Percentiles rank a stretch among this genome's conserved stretches.
Evolutionary conservation across 2,329 filamentous ascomycete species (phyloP).

Genomic region (Stachybotrys chartarum): DNA sequence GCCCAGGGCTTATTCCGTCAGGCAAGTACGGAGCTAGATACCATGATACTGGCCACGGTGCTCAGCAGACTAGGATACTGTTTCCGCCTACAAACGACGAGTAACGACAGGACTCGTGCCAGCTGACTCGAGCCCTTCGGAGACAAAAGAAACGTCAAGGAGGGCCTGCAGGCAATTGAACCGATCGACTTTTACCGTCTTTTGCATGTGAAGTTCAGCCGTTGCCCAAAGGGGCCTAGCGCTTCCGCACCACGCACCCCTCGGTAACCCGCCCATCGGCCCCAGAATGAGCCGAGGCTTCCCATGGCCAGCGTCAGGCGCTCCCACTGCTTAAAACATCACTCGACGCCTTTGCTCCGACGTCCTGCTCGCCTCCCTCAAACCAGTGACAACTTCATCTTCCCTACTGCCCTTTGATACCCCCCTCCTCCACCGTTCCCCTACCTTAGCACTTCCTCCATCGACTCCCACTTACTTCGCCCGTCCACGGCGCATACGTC

Average conservation of each 20-base stretch:
- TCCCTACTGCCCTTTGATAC: slow-evolving; percentile 1
- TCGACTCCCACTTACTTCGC: neutral
- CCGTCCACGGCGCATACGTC: slow-evolving; percentile 10
- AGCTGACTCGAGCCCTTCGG: no score
- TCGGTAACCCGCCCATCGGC: slow-evolving; percentile 13
- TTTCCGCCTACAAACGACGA: no score
- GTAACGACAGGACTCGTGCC: no score
- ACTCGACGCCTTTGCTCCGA: slow-evolving; percentile 3
- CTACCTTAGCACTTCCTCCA: slow-evolving; percentile 1
- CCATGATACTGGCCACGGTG: no score
- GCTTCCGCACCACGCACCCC: slow-evolving; percentile 15
- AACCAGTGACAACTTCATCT: neutral
- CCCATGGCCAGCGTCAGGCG: slow-evolving; percentile 6
- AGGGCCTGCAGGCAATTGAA: neutral
- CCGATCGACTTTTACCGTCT: neutral
- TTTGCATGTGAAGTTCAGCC: slow-evolving; percentile 20
- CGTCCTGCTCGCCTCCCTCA: neutral
- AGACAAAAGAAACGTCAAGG: no score
- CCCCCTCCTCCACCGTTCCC: slow-evolving; percentile 2
- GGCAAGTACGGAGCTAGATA: no score
- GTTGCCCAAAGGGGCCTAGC: slow-evolving; percentile 15
- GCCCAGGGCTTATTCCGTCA: no score
- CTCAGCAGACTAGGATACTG: no score
- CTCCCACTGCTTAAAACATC: slow-evolving; percentile 16
- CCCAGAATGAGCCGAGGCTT: slow-evolving; percentile 20